Percentiles rank a stretch among this genome's conserved stretches.
Conservation (phyloP, 2,329 filamentous ascomycete species). For the Ramichloridium luteum region DNA sequence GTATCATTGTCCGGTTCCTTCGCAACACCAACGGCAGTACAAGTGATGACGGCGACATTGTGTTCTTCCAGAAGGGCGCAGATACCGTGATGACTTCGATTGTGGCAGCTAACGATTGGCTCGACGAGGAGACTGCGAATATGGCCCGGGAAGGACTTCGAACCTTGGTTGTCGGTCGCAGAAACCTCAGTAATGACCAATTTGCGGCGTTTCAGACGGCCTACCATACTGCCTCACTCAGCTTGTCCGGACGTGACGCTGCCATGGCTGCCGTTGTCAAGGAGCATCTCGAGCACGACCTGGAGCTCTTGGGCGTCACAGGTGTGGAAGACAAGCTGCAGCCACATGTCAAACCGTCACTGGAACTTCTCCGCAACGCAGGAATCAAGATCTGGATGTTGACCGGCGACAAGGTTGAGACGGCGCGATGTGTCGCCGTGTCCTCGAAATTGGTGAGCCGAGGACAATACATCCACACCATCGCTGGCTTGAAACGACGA, state of each 20-base stretch:
- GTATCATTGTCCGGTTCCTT: conserved; percentile 82
- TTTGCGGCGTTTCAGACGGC: conserved; percentile 67
- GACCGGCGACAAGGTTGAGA: conserved; percentile 97
- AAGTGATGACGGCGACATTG: conserved; percentile 62
- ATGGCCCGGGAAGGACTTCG: conserved; percentile 95
- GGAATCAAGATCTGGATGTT: conserved; percentile 99
- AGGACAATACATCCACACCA: conserved; percentile 91
- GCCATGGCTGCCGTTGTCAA: conserved; percentile 71
- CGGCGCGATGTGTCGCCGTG: conserved; percentile 87
- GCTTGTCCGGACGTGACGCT: conserved; percentile 65
- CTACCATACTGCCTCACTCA: conserved; percentile 69
- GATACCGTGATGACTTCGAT: conserved; percentile 98
- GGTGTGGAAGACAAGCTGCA: conserved; percentile 97
- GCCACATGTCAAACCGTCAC: conserved; percentile 83
- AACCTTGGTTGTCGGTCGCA: conserved; percentile 89
- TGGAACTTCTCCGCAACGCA: conserved; percentile 89
- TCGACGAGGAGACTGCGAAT: conserved; percentile 97
- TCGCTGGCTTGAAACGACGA: conserved; percentile 62
- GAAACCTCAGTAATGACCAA: conserved; percentile 63
- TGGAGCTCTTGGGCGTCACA: conserved; percentile 92
- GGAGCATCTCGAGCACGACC: conserved; percentile 69
- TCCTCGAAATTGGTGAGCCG: conserved; percentile 86
- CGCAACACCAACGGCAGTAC: conserved; percentile 34
- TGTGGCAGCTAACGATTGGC: conserved; percentile 92
- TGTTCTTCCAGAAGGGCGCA: conserved; percentile 97